Evolutionary conservation across 352 stramenopile genomes (phyloP).

Genomic region (Aphanomyces cochlioides): DNA sequence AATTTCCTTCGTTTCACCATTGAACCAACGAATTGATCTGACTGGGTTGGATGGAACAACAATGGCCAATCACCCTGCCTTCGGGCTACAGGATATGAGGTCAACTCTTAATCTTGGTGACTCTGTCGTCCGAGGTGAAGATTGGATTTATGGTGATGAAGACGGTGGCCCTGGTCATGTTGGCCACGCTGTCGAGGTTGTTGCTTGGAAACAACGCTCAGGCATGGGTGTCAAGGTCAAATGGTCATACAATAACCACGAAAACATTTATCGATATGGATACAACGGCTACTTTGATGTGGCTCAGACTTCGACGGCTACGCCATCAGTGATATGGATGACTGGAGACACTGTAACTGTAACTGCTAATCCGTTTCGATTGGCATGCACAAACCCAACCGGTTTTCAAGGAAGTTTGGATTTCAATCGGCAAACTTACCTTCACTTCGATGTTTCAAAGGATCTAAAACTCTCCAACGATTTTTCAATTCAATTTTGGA

Average conservation of each 20-base stretch:
- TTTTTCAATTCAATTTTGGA: constrained; percentile 56
- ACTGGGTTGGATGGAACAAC: constrained; percentile 6
- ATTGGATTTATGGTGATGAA: constrained; percentile 75
- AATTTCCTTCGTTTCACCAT: neutral
- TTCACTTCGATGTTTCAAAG: neutral
- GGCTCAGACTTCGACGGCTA: neutral
- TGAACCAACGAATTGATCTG: neutral
- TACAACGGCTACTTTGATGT: constrained; percentile 64
- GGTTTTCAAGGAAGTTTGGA: constrained; percentile 42
- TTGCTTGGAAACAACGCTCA: constrained; percentile 44
- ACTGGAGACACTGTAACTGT: constrained; percentile 18
- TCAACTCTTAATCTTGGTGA: constrained; percentile 36
- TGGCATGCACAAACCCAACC: constrained; percentile 18
- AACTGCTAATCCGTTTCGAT: neutral
- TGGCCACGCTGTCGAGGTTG: constrained; percentile 53
- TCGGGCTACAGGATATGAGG: neutral
- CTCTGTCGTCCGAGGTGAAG: constrained; percentile 49
- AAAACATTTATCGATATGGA: constrained; percentile 59
- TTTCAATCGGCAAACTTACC: constrained; percentile 1
- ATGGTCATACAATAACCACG: constrained; percentile 42
- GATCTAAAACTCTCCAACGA: constrained; percentile 38
- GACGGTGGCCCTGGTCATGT: constrained; percentile 57
- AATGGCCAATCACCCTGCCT: neutral
- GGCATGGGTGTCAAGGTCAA: constrained; percentile 55
- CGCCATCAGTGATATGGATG: constrained; percentile 11